Evolutionary conservation across 2,329 filamentous ascomycete genomes (phyloP), one percentile per base, ranked within the genome.

Genomic region (Pseudomassariella vexata): DNA sequence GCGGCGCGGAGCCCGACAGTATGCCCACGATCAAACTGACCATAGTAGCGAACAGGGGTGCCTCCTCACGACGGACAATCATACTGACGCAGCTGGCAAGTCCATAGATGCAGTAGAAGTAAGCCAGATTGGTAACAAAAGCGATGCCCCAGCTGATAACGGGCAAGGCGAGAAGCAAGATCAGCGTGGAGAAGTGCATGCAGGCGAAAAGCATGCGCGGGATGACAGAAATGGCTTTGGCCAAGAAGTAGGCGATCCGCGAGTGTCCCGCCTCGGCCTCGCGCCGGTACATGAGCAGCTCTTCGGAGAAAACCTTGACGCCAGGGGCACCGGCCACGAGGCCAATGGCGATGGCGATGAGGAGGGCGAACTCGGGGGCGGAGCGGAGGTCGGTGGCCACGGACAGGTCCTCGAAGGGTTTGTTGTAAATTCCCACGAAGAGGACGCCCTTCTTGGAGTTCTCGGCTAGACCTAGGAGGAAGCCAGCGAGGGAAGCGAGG

Each of bases 101-200:
- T 0, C 73, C 71, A 46, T 76, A 77, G 30, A 77, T 70, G 44
- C 67, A 68, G 53, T 68, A 79, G 44, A 75, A 76, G 51, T 76
- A 77, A 8, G 67, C 38, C 27, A 76, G 44, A 35, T 76, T 76
- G 6, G 60, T 62, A 10, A 59, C 32, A 46, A 70, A 76, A 17
- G 68, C 66, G 8, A 60, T 48, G 15, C 50, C 47, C 55, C 65
- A 78, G n/a, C 48, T 46, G 12, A 76, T 72, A 15, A 66, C 53
- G 2, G 72, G 70, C 4, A 60, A 63, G 1, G 63, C 56, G 6
- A 76, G 59, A 2, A 74, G 41, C 22, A 67, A 57, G 10, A 75
- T 53, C 12, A 70, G 54, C 4, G 67, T 64, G 1, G 70, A 66
- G 50, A 77, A 76, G 47, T 78, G 73, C 29, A 76, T 46, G 35